These are phyloP conservation scores for Boletus speciosus DNA, from an alignment of 768 basidiomycete species.

Conservation along the genomic window DNA sequence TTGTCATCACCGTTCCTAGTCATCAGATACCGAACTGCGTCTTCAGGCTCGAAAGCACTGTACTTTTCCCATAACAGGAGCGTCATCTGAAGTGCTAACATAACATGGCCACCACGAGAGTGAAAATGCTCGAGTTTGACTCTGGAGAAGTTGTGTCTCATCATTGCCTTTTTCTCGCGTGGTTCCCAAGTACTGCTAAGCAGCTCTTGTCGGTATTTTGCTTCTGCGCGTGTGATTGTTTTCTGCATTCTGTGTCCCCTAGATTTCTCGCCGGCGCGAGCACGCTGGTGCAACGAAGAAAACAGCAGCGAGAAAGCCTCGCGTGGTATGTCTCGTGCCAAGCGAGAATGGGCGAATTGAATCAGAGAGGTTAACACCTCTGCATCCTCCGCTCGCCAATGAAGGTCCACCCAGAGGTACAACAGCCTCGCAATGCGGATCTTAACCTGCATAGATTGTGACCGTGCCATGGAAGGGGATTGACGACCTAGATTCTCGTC, in stretches of 20 bases:
- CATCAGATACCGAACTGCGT: slow-evolving; percentile 41
- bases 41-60: slow-evolving; percentile 40
- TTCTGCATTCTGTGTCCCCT: slow-evolving; percentile 27
- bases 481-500: slow-evolving; percentile 28
- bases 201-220: slow-evolving; percentile 14
- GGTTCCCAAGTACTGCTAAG: slow-evolving; percentile 27
- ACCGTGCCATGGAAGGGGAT: slow-evolving; percentile 33
- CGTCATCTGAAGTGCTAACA: slow-evolving; percentile 47
- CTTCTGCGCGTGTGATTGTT: slow-evolving; percentile 22
- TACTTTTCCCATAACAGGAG: slow-evolving; percentile 36
- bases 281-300: slow-evolving; percentile 29
- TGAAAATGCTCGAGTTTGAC: slow-evolving; percentile 36
- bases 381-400: slow-evolving; percentile 58
- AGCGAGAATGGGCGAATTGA: slow-evolving; percentile 30
- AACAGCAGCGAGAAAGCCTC: slow-evolving; percentile 28
- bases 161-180: slow-evolving; percentile 28
- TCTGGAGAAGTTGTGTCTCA: slow-evolving; percentile 23
- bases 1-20: slow-evolving; percentile 26
- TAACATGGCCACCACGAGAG: slow-evolving; percentile 35
- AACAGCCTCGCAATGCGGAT: slow-evolving; percentile 59
- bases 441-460: slow-evolving; percentile 48
- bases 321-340: slow-evolving; percentile 30
- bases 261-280: slow-evolving; percentile 19
- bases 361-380: slow-evolving; percentile 30
- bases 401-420: slow-evolving; percentile 65